Percentiles rank a stretch among this genome's conserved stretches.
Conservation (phyloP, 148 eudicot genomes). For the Rheum nobile region DNA sequence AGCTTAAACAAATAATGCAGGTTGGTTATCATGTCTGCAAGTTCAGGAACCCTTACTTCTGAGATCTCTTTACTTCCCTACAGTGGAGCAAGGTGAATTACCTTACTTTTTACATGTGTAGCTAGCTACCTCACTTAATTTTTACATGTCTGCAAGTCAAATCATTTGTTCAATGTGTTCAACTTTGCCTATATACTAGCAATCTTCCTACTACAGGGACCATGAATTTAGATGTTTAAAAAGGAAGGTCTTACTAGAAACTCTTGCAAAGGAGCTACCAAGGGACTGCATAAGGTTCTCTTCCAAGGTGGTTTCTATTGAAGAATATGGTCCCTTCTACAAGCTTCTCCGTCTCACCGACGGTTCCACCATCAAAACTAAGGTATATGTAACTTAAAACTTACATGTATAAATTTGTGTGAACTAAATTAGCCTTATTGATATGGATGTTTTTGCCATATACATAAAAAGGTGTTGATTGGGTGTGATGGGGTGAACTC, state of each 20-base stretch:
- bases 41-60: not conserved
- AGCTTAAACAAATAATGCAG: not conserved
- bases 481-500: constrained; percentile 24
- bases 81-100: not conserved
- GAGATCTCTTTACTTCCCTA: not conserved
- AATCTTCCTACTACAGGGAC: not conserved
- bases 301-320: constrained; percentile 14
- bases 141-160: no score
- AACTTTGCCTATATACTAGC: not conserved
- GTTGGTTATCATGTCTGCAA: constrained; percentile 1
- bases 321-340: constrained; percentile 18
- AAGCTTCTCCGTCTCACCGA: constrained; percentile 49
- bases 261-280: constrained; percentile 45
- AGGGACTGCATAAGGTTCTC: constrained; percentile 17
- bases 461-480: constrained; percentile 13
- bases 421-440: not conserved
- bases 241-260: constrained; percentile 32
- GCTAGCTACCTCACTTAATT: no score
- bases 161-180: no score
- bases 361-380: constrained; percentile 37
- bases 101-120: no score
- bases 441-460: not conserved
- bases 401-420: not conserved
- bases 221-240: constrained; percentile 20
- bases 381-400: constrained; percentile 8